phyloP scores from a whole-genome alignment of 2,329 filamentous ascomycete genomes.

The Chaetomium sp. region DNA sequence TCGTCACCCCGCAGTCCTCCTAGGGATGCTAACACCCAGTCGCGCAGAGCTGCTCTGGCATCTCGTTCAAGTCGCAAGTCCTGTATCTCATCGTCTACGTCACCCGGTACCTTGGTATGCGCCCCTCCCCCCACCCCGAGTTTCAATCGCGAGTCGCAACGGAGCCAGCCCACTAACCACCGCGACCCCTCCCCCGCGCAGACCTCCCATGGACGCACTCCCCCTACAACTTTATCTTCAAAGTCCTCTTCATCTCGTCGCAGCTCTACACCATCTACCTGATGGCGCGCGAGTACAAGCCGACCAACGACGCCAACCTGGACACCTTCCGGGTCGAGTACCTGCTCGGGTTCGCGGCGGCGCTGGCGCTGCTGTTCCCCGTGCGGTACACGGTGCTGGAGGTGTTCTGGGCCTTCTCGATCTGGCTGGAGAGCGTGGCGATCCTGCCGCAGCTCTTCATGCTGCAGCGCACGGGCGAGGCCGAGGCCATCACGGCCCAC shows the following conservation, averaged over 20 bases:
- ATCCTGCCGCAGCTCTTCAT: slow-evolving; percentile 98
- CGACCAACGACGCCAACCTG: slow-evolving; percentile 93
- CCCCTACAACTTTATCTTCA: slow-evolving; percentile 92
- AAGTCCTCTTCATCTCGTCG: slow-evolving; percentile 88
- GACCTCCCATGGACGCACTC: slow-evolving; percentile 85
- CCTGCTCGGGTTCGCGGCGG: slow-evolving; percentile 76
- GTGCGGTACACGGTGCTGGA: slow-evolving; percentile 81
- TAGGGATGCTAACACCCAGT: slow-evolving; percentile 29
- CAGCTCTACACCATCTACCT: slow-evolving; percentile 96
- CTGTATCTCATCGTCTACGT: slow-evolving; percentile 93
- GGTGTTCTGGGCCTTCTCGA: slow-evolving; percentile 96
- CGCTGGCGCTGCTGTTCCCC: slow-evolving; percentile 80
- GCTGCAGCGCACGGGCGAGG: slow-evolving; percentile 95
- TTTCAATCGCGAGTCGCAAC: not conserved
- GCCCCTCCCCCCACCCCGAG: slow-evolving; percentile 2
- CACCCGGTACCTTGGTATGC: slow-evolving; percentile 82
- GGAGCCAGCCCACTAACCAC: not conserved
- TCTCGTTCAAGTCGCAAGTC: slow-evolving; percentile 98
- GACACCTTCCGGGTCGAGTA: slow-evolving; percentile 98
- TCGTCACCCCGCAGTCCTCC: not conserved
- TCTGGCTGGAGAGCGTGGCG: slow-evolving; percentile 96
- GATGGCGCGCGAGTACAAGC: slow-evolving; percentile 97
- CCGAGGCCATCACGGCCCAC: slow-evolving; percentile 98
- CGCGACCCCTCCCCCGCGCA: slow-evolving; percentile 39
- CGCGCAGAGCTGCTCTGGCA: slow-evolving; percentile 87